These are phyloP conservation scores for Cruciata laevipes DNA, from an alignment of 257 asterid species.

Conservation along the genomic window DNA sequence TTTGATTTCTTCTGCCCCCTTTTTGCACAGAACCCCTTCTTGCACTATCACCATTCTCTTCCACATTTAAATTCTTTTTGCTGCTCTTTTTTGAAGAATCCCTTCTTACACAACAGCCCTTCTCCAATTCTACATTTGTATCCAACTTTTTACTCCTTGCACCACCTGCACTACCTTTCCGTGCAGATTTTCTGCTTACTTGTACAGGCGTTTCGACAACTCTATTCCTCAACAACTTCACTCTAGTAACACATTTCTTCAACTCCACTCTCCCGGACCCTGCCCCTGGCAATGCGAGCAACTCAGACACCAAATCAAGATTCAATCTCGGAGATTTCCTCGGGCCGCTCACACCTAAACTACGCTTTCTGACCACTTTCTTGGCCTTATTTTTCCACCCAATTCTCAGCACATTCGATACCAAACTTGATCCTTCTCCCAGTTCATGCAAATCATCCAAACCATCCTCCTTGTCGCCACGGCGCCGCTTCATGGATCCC, in stretches of 20 bases:
- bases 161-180: not conserved
- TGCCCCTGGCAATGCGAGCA: slow-evolving; percentile 26
- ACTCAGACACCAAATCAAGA: slow-evolving; percentile 9
- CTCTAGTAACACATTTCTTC: slow-evolving; percentile 19
- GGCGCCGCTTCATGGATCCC: slow-evolving; percentile 25
- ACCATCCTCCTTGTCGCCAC: slow-evolving; percentile 11
- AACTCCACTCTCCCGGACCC: slow-evolving; percentile 15
- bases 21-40: not conserved
- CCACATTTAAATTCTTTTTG: not conserved
- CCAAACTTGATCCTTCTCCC: slow-evolving; percentile 4
- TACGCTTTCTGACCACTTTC: slow-evolving; percentile 3
- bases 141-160: not conserved
- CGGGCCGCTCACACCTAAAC: slow-evolving; percentile 12
- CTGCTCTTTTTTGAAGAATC: not conserved
- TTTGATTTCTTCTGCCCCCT: not conserved
- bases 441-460: slow-evolving; percentile 17
- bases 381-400: slow-evolving; percentile 1
- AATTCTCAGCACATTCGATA: not conserved
- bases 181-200: slow-evolving; percentile 1
- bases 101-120: not conserved
- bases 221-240: slow-evolving; percentile 32
- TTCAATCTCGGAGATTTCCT: slow-evolving; percentile 28
- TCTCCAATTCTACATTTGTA: not conserved
- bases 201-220: slow-evolving; percentile 23
- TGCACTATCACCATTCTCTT: not conserved